Percentiles rank a stretch among this genome's conserved stretches.
phyloP scores from a whole-genome alignment of 495 filamentous ascomycete genomes.

The Peziza echinospora region DNA sequence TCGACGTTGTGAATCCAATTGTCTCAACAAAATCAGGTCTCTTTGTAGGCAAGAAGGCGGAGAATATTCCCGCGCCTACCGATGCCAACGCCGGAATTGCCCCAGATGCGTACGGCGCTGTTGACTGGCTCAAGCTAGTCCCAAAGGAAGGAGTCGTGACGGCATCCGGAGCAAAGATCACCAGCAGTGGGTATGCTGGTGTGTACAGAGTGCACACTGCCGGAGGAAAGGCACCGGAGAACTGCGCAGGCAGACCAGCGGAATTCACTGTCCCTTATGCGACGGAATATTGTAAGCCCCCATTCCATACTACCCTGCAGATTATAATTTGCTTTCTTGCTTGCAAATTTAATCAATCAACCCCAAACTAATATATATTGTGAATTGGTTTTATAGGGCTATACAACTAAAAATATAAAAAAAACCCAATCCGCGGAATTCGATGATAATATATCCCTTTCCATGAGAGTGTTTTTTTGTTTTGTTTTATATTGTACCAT shows the following conservation, averaged over 20 bases:
- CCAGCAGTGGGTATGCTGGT: constrained; percentile 30
- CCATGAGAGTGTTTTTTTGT: too few relatives aligned
- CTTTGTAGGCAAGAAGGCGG: constrained; percentile 38
- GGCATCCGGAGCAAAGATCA: constrained; percentile 26
- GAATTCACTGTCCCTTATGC: constrained; percentile 58
- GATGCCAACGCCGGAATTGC: constrained; percentile 30
- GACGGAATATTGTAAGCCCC: constrained; percentile 43
- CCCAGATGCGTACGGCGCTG: constrained; percentile 36
- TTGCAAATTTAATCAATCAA: too few relatives aligned
- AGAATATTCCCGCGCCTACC: constrained; percentile 33
- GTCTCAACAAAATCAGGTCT: constrained; percentile 28
- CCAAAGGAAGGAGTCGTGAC: constrained; percentile 22
- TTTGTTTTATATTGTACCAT: too few relatives aligned
- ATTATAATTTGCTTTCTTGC: too few relatives aligned
- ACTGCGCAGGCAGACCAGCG: constrained; percentile 41
- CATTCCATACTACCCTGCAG: too few relatives aligned
- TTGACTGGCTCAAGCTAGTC: constrained; percentile 47
- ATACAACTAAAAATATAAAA: too few relatives aligned
- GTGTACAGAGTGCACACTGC: constrained; percentile 76
- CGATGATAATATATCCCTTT: too few relatives aligned
- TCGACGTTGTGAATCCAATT: constrained; percentile 44
- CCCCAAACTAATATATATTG: too few relatives aligned
- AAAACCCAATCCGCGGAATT: too few relatives aligned
- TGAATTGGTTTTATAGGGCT: too few relatives aligned
- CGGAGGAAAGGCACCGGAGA: constrained; percentile 54